phyloP scores from a whole-genome alignment of 2,329 filamentous ascomycete species.

The Ophiosphaerella narmari region DNA sequence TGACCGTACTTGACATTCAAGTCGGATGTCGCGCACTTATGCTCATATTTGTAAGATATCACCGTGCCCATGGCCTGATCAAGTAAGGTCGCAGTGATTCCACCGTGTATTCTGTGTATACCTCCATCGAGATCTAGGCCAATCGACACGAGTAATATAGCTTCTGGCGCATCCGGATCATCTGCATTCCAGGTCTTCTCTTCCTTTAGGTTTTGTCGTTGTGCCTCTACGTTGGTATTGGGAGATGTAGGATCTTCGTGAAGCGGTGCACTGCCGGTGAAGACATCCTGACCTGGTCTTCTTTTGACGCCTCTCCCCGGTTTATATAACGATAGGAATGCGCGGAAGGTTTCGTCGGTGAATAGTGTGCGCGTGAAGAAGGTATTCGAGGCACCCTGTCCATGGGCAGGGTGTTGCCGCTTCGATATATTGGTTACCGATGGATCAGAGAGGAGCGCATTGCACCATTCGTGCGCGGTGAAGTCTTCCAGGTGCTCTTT shows the following conservation, averaged over 20 bases:
- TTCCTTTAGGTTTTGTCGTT: conserved; percentile 10
- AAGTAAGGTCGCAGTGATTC: conserved; percentile 27
- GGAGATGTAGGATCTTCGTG: neutral
- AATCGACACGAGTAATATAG: conserved; percentile 24
- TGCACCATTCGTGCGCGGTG: conserved; percentile 32
- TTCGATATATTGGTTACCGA: conserved; percentile 23
- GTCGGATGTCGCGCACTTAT: conserved; percentile 24
- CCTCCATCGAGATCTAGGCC: conserved; percentile 28
- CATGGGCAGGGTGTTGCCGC: conserved; percentile 8
- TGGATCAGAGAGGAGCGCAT: conserved; percentile 27
- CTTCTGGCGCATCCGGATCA: conserved; percentile 22
- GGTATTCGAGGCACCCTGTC: conserved; percentile 19
- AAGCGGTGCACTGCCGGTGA: conserved; percentile 8
- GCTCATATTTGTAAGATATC: conserved; percentile 17
- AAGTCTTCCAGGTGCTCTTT: conserved; percentile 33
- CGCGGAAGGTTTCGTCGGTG: conserved; percentile 27
- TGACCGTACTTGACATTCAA: conserved; percentile 31
- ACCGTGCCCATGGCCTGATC: conserved; percentile 34
- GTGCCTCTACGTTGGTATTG: neutral
- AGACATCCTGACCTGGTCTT: conserved; percentile 5
- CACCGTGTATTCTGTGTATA: conserved; percentile 28
- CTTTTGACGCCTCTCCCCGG: conserved; percentile 13
- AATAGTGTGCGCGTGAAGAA: conserved; percentile 31
- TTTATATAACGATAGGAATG: conserved; percentile 28
- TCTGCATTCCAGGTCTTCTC: conserved; percentile 14